Conservation (phyloP, 139 green algal genomes). For the Raphidocelis subcapitata region DNA sequence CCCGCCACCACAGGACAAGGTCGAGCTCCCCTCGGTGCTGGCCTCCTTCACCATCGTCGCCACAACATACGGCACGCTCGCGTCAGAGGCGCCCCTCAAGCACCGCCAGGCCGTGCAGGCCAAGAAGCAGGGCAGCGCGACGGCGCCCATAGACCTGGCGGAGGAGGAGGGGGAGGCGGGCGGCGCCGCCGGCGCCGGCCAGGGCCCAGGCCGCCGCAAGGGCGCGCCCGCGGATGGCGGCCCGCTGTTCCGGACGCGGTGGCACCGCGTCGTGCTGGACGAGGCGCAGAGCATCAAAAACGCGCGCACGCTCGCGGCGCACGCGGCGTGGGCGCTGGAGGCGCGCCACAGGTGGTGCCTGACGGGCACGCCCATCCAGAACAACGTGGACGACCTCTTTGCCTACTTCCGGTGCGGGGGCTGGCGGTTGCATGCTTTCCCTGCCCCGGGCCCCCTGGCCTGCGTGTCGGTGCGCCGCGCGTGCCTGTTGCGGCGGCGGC, state of each 20-base stretch:
- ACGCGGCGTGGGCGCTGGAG: conserved; percentile 63
- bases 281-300: conserved; percentile 97
- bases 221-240: conserved; percentile 1
- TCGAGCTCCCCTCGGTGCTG: conserved; percentile 33
- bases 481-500: too few relatives aligned
- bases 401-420: conserved; percentile 78
- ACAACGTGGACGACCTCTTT: conserved; percentile 90
- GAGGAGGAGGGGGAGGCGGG: background rate
- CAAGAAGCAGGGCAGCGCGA: conserved; percentile 10
- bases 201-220: too few relatives aligned
- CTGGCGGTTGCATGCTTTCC: background rate
- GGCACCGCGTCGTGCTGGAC: conserved; percentile 86
- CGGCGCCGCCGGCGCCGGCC: background rate
- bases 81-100: conserved; percentile 47
- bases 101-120: conserved; percentile 7
- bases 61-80: conserved; percentile 90
- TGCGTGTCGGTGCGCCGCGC: too few relatives aligned
- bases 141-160: background rate
- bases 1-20: conserved; percentile 37
- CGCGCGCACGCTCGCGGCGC: conserved; percentile 61
- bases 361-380: conserved; percentile 93
- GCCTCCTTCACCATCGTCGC: conserved; percentile 72
- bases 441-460: too few relatives aligned
- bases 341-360: conserved; percentile 84
- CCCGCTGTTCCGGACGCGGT: conserved; percentile 41